These are phyloP conservation scores for Cyberlindnera mississippiensis DNA, from an alignment of 805 yeast species.

Conservation along the genomic window DNA sequence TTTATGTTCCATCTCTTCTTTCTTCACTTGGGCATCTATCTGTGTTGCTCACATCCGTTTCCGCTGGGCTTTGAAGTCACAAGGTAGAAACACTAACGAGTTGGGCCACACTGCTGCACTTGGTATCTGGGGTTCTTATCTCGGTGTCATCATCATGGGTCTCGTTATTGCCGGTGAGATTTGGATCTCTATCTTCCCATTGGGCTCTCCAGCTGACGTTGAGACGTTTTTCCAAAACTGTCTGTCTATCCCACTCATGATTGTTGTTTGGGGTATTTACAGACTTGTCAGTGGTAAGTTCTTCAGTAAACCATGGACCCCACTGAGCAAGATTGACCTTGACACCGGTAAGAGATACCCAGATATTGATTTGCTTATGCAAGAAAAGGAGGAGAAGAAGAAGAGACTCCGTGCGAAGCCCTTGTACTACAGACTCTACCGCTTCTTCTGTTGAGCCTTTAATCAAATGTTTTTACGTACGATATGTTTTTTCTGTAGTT, in stretches of 20 bases:
- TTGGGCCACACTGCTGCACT: conserved; percentile 60
- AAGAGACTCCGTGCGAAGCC: conserved; percentile 43
- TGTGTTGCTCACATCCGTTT: conserved; percentile 58
- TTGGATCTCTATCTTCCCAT: conserved; percentile 78
- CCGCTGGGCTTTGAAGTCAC: conserved; percentile 56
- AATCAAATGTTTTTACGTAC: background rate
- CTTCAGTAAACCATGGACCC: conserved; percentile 38
- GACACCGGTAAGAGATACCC: conserved; percentile 64
- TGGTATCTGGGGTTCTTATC: conserved; percentile 64
- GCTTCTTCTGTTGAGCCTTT: conserved; percentile 44
- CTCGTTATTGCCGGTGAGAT: conserved; percentile 71
- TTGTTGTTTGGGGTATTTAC: conserved; percentile 32
- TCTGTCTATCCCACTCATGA: conserved; percentile 34
- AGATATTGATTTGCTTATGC: conserved; percentile 51
- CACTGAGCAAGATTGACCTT: conserved; percentile 48
- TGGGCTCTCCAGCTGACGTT: conserved; percentile 32
- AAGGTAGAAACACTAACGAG: conserved; percentile 68
- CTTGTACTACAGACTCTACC: conserved; percentile 43
- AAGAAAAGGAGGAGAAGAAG: conserved; percentile 53
- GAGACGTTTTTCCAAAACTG: conserved; percentile 37
- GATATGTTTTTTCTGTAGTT: too few relatives aligned
- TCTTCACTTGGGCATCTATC: conserved; percentile 63
- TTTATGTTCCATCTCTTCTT: conserved; percentile 54
- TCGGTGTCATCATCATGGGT: conserved; percentile 53
- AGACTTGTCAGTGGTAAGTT: conserved; percentile 34